Percentiles rank a stretch among this genome's conserved stretches.
These are phyloP conservation scores for Diaporthe eres DNA, from an alignment of 2,329 filamentous ascomycete species.

Conservation along the genomic window DNA sequence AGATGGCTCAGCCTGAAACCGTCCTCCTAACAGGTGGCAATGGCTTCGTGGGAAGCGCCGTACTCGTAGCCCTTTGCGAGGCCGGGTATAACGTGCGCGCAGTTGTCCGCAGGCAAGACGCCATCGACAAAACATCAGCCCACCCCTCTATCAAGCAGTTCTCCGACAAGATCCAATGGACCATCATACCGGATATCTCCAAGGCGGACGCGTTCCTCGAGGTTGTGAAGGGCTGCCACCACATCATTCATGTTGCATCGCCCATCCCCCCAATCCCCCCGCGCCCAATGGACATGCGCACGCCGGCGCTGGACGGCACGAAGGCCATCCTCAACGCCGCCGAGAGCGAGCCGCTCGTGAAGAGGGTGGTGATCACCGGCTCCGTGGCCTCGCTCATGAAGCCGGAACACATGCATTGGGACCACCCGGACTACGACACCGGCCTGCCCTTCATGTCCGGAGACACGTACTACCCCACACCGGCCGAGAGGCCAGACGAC, in stretches of 20 bases:
- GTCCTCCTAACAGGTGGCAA: constrained; percentile 34
- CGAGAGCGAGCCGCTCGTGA: constrained; percentile 25
- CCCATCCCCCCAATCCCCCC: constrained; percentile 14
- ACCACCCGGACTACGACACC: background rate
- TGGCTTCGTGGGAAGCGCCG: constrained; percentile 29
- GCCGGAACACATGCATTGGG: background rate
- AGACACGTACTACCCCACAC: background rate
- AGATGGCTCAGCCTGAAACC: background rate
- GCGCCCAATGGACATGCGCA: constrained; percentile 3
- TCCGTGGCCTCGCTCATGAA: constrained; percentile 2
- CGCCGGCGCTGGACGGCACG: constrained; percentile 15
- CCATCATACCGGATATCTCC: constrained; percentile 21
- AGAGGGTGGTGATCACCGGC: constrained; percentile 32
- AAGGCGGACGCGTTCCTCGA: constrained; percentile 24
- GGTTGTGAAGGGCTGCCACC: constrained; percentile 23
- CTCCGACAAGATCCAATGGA: constrained; percentile 27
- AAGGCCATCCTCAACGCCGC: constrained; percentile 31
- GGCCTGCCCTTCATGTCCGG: background rate
- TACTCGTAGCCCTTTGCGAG: constrained; percentile 31
- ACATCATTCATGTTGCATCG: constrained; percentile 32
- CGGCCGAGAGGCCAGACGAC: constrained; percentile 16
- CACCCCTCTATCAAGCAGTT: constrained; percentile 2
- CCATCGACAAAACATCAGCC: constrained; percentile 20
- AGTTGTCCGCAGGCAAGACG: constrained; percentile 31
- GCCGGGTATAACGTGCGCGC: constrained; percentile 31